Percentiles rank a stretch among this genome's conserved stretches.
These are phyloP conservation scores for Brassica balearica DNA, from an alignment of 441 rosid species.

Conservation along the genomic window DNA sequence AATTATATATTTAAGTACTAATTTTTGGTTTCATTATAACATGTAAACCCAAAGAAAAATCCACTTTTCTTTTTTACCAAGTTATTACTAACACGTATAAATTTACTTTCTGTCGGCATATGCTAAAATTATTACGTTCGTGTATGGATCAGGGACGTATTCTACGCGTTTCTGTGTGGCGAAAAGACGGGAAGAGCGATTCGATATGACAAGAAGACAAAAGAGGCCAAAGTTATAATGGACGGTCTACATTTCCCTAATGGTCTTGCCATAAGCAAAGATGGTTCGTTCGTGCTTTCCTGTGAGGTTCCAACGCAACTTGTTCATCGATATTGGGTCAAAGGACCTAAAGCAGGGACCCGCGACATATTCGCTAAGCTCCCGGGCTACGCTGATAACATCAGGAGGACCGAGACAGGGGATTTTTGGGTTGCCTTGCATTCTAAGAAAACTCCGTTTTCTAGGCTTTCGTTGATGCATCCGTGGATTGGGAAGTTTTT, in stretches of 20 bases:
- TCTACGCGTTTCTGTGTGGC: slow-evolving; percentile 28
- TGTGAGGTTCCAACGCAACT: slow-evolving; percentile 37
- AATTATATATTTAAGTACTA: no score
- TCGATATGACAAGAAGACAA: slow-evolving; percentile 38
- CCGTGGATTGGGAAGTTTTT: slow-evolving; percentile 55
- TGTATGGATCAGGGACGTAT: slow-evolving; percentile 32
- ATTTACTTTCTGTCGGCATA: neutral
- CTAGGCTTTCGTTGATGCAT: slow-evolving; percentile 36
- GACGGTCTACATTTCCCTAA: slow-evolving; percentile 42
- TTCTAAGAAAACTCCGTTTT: slow-evolving; percentile 52
- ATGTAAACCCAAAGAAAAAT: no score
- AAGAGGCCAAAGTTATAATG: slow-evolving; percentile 40
- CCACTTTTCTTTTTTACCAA: neutral
- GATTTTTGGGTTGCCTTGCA: slow-evolving; percentile 78
- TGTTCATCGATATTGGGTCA: slow-evolving; percentile 43
- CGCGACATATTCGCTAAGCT: slow-evolving; percentile 40
- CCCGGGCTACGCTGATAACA: slow-evolving; percentile 42
- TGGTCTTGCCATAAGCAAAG: slow-evolving; percentile 45
- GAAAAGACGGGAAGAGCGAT: slow-evolving; percentile 42
- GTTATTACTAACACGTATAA: neutral
- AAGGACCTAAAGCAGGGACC: slow-evolving; percentile 40
- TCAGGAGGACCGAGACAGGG: slow-evolving; percentile 40
- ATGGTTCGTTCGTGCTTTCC: slow-evolving; percentile 40
- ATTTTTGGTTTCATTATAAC: no score
- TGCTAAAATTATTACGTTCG: neutral